Evolutionary conservation across 116 monocot genomes (phyloP).

Genomic region (Papilionanthe hybrid): DNA sequence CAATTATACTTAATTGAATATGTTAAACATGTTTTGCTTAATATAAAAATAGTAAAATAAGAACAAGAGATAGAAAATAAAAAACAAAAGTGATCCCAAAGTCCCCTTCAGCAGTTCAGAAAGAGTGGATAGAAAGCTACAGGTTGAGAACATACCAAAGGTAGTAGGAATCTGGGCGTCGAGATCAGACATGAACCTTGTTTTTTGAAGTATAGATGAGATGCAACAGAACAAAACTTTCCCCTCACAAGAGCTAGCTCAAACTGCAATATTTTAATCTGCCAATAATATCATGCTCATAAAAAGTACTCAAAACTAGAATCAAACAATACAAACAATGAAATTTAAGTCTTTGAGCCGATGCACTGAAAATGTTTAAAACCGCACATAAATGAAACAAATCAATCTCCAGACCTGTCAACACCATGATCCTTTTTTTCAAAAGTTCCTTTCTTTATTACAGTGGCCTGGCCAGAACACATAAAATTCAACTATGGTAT

Average conservation of each 20-base stretch:
- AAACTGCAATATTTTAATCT: background rate
- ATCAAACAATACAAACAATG: background rate
- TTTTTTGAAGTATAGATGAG: slow-evolving; percentile 2
- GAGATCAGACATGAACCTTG: slow-evolving; percentile 32
- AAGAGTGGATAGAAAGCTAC: background rate
- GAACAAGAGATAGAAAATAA: too few species aligned
- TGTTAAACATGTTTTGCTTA: too few species aligned
- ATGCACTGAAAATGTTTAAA: background rate
- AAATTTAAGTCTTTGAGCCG: background rate
- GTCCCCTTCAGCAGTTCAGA: background rate
- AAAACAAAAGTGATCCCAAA: too few species aligned
- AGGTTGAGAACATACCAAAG: slow-evolving; percentile 11
- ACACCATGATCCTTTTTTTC: background rate
- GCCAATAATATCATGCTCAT: background rate
- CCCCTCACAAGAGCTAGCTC: background rate
- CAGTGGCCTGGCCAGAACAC: background rate
- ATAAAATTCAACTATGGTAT: background rate
- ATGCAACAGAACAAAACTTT: background rate
- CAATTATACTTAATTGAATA: too few species aligned
- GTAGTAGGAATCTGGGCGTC: slow-evolving; percentile 20
- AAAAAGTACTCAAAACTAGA: background rate
- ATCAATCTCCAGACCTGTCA: background rate
- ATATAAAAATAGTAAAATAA: too few species aligned
- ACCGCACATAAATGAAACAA: background rate
- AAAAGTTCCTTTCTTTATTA: too few species aligned